Evolutionary conservation across 495 filamentous ascomycete species (phyloP).

Genomic region (Astrothelium macrocarpum): DNA sequence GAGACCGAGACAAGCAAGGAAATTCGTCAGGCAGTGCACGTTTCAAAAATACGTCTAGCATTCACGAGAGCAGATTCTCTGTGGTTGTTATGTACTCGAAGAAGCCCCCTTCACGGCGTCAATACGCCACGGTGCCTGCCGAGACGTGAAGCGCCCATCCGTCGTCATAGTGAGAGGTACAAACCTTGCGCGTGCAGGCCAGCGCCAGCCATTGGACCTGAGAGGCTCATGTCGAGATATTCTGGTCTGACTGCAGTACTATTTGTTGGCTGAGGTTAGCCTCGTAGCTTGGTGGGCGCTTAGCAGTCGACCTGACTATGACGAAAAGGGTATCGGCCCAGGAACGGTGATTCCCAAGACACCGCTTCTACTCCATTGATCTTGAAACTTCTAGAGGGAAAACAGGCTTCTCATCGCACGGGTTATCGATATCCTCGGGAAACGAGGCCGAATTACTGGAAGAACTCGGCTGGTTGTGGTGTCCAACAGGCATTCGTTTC

Average conservation of each 20-base stretch:
- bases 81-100: background rate
- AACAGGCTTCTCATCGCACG: background rate
- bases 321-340: background rate
- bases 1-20: background rate
- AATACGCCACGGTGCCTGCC: background rate
- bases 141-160: conserved; percentile 1
- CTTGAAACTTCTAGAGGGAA: background rate
- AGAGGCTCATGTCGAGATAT: conserved; percentile 1
- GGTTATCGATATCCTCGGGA: background rate
- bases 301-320: background rate
- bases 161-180: conserved; percentile 1
- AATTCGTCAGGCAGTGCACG: conserved; percentile 6
- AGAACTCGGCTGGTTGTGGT: background rate
- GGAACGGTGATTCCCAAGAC: background rate
- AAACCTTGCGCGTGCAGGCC: background rate
- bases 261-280: conserved; percentile 4
- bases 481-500: conserved; percentile 2
- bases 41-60: background rate
- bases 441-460: background rate
- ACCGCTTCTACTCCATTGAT: background rate
- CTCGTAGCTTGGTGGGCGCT: background rate
- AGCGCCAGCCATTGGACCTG: conserved; percentile 1
- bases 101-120: background rate
- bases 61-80: background rate
- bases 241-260: conserved; percentile 2